Conservation (phyloP, 495 filamentous ascomycete genomes). For the Penicillium daleae region DNA sequence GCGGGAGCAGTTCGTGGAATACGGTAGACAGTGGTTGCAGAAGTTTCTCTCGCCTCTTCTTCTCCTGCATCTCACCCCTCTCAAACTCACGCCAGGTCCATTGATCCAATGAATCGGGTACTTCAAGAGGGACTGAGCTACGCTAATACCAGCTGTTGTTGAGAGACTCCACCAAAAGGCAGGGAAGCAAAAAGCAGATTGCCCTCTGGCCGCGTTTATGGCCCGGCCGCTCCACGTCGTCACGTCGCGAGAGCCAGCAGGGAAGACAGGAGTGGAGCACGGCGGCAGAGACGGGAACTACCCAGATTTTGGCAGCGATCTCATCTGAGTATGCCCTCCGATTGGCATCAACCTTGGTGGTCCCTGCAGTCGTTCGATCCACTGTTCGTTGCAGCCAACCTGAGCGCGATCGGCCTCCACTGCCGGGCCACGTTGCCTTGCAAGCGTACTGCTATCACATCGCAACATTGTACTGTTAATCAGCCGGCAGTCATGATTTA, state of each 20-base stretch:
- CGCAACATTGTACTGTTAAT: not conserved
- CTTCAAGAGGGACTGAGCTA: not conserved
- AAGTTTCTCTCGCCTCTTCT: not conserved
- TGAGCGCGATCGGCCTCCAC: not conserved
- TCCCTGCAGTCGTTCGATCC: not conserved
- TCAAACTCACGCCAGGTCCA: not conserved
- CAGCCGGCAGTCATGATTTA: not conserved
- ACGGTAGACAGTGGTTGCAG: no score
- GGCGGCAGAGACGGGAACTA: not conserved
- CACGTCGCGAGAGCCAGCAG: not conserved
- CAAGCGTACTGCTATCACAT: not conserved
- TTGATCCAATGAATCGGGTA: not conserved
- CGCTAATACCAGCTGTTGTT: not conserved
- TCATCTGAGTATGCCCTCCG: not conserved
- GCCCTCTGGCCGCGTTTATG: not conserved
- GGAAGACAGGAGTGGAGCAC: not conserved
- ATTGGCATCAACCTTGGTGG: not conserved
- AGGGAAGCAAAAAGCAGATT: not conserved
- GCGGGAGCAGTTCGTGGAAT: no score
- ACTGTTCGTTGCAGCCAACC: not conserved
- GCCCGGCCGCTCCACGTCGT: not conserved
- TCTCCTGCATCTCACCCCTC: not conserved
- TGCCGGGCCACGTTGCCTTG: not conserved
- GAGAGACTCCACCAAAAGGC: not conserved
- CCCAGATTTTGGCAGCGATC: not conserved